Evolutionary conservation across 495 filamentous ascomycete species (phyloP), one percentile per base, ranked within the genome.

Genomic region (Aspergillus kassunensis): DNA sequence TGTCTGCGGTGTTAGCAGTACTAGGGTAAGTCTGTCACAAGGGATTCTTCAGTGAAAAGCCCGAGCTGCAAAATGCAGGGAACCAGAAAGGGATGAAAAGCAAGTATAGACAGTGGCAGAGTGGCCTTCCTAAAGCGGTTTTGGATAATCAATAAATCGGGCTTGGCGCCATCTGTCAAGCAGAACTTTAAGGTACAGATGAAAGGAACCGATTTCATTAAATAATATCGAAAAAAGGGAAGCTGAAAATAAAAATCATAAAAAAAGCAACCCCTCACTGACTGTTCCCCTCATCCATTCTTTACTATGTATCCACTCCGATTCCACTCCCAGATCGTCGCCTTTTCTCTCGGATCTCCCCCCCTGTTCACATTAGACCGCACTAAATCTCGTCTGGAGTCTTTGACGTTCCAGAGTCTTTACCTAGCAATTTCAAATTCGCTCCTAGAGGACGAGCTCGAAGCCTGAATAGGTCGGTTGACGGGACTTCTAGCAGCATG

Each of bases 81-180:
- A 46, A 30, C 51, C 42, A 12, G 46, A 53, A 59, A 51, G n/a
- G 16, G 42, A 41, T 24, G 40, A 40, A 49, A 45, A 44, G 15
- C 39, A 56, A 44, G 35, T 27, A 2, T 1, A 24, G 13, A 10
- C 24, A 16, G 23, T 24, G 1, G 13, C n/a, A n/a, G n/a, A n/a
- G n/a, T n/a, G n/a, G n/a, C n/a, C n/a, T n/a, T n/a, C n/a, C n/a
- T n/a, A n/a, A n/a, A n/a, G n/a, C n/a, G n/a, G n/a, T n/a, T n/a
- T n/a, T n/a, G n/a, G n/a, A n/a, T n/a, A n/a, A n/a, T n/a, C n/a
- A n/a, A n/a, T n/a, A n/a, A n/a, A n/a, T n/a, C n/a, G n/a, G n/a
- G n/a, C 63, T 66, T 63, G 61, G 65, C 65, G 46, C 59, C 60
- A 61, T 68, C 67, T 68, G 67, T 70, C 67, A 70, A 36, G 59